Base-by-base conservation (phyloP, 768 basidiomycete species). In the Podaxis sp. region DNA sequence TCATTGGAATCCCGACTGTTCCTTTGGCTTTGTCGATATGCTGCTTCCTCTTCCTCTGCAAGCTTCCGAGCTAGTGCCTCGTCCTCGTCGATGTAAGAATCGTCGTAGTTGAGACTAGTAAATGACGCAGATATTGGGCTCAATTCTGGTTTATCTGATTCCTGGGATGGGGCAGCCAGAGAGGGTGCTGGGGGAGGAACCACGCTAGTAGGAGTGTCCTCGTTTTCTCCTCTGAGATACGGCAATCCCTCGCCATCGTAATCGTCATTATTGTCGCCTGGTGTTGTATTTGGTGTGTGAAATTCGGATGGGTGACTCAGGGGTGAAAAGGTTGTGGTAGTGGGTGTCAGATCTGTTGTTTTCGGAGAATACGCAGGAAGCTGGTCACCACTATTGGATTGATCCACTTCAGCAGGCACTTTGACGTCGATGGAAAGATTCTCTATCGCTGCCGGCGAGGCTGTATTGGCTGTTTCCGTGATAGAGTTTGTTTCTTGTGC, bases 1-100 rank as follows among this genome's bases (percentile, higher is more conserved):
- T 60, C 48, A 28, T 24, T 12, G 17, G 48, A 20, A 17, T 48
- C 48, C 12, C 46, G n/a, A 13, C 30, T 37, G 17, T 56, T 50
- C 60, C 57, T 61, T 64, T 58, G 60, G 50, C 13, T 33, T 41
- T 58, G 53, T 13, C 62, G 63, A 12, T 64, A 64, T 38, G 70
- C 65, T 22, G 70, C 62, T 63, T 73, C 74, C 58, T 80, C 78
- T 57, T 80, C 80, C 55, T 79, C 76, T 15, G 76, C 75, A n/a
- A 76, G 69, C 62, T 66, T 70, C 50, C 79, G 77, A 41, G 82
- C 80, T 50, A 80, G 72, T 0, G 76, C 80, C 63, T 82, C 82
- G 63, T 84, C 82, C 46, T 78, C 77, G 48, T 78, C 70, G 71
- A 66, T 65, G 20, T 64, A 60, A 4, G 54, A 53, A 22, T 60